A percentile compares a stretch with the other conserved stretches of the same genome.
Conservation (phyloP, 2,329 filamentous ascomycete genomes). For the Ceratocystis harringtonii region DNA sequence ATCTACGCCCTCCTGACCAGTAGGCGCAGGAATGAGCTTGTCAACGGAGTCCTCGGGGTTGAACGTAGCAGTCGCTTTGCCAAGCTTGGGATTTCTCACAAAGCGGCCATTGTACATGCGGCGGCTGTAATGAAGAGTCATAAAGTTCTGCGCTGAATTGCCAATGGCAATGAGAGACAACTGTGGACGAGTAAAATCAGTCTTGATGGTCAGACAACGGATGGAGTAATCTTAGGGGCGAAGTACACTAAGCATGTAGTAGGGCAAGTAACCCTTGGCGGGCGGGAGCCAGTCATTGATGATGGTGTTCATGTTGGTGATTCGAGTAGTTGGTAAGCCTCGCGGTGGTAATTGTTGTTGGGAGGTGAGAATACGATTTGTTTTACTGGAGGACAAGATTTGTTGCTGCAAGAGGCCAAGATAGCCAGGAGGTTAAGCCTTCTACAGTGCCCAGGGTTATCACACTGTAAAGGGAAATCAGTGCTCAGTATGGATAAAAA, state of each 20-base stretch:
- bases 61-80: slow-evolving; percentile 27
- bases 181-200: slow-evolving; percentile 31
- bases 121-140: slow-evolving; percentile 65
- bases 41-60: slow-evolving; percentile 38
- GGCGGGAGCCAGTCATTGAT: slow-evolving; percentile 28
- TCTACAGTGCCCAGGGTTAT: background rate
- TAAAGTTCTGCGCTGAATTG: slow-evolving; percentile 75
- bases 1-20: slow-evolving; percentile 33
- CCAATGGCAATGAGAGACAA: slow-evolving; percentile 67
- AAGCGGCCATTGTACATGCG: slow-evolving; percentile 65
- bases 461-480: background rate
- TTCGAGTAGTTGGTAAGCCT: background rate
- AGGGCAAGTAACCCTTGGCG: slow-evolving; percentile 40
- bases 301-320: slow-evolving; percentile 31
- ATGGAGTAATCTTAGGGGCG: background rate
- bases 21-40: slow-evolving; percentile 36
- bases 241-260: slow-evolving; percentile 41
- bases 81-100: slow-evolving; percentile 35
- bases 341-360: background rate
- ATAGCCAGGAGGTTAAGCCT: background rate
- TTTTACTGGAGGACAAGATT: background rate
- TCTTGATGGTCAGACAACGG: background rate
- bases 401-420: background rate
- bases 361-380: background rate
- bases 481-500: background rate